Conservation (phyloP, 306 rosid species). For the Vigna hirtella region DNA sequence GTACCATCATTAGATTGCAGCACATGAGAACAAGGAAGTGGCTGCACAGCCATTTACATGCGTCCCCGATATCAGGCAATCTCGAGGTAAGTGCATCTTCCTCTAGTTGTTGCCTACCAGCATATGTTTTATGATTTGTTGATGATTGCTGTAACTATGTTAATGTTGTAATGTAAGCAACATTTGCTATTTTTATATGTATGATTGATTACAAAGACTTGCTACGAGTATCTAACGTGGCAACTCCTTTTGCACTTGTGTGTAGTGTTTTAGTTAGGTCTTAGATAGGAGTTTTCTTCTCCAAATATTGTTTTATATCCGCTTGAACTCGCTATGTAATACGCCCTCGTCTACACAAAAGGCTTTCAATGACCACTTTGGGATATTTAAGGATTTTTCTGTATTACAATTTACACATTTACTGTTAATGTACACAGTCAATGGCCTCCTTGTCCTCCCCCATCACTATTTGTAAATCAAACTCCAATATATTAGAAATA, state of each 20-base stretch:
- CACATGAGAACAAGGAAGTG: slow-evolving; percentile 98
- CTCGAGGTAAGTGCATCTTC: slow-evolving; percentile 66
- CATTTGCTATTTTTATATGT: slow-evolving; percentile 1
- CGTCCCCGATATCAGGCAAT: slow-evolving; percentile 93
- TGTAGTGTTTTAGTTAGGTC: neutral
- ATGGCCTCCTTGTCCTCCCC: neutral
- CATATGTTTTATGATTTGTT: slow-evolving; percentile 21
- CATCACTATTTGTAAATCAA: neutral
- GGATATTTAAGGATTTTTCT: neutral
- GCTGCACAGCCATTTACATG: slow-evolving; percentile 97
- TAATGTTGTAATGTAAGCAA: neutral
- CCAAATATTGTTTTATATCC: neutral
- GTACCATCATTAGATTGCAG: slow-evolving; percentile 86
- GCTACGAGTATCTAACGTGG: neutral
- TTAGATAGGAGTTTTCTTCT: neutral
- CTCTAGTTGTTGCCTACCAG: slow-evolving; percentile 1
- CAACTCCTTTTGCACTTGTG: neutral
- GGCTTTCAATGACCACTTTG: neutral
- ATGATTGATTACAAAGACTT: slow-evolving; percentile 19
- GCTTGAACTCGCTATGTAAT: neutral
- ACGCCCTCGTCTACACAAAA: neutral
- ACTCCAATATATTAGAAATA: neutral
- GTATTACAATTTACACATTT: neutral
- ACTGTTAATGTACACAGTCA: neutral
- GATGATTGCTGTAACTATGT: neutral